Conservation (phyloP, 2,329 filamentous ascomycete genomes). For the Thelonectria blattea region DNA sequence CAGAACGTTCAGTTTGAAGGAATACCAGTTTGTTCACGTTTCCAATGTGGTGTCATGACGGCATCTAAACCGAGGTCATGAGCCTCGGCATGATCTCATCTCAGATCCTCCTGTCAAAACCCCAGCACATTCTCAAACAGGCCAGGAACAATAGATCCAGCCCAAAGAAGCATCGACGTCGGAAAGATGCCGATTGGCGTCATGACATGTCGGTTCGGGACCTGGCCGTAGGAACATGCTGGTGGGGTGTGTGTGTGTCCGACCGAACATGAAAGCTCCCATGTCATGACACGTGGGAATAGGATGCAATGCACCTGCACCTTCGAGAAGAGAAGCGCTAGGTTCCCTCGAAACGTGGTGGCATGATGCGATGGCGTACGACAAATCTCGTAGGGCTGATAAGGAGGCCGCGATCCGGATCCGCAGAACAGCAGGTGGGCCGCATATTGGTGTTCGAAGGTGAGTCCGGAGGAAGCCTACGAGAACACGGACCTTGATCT, state of each 20-base stretch:
- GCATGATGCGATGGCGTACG: background rate
- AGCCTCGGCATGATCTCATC: background rate
- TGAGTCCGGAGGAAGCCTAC: background rate
- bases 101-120: background rate
- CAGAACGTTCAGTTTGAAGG: background rate
- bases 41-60: background rate
- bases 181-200: background rate
- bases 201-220: background rate
- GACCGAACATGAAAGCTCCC: background rate
- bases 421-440: conserved; percentile 1
- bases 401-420: conserved; percentile 1
- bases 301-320: background rate
- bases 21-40: background rate
- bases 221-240: background rate
- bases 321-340: background rate
- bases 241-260: background rate
- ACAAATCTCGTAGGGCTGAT: conserved; percentile 2
- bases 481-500: background rate
- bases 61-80: background rate
- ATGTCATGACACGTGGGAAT: background rate
- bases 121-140: background rate
- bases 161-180: background rate
- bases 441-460: background rate
- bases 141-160: no score
- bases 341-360: background rate